Percentiles rank a stretch among this genome's conserved stretches.
Evolutionary conservation across 306 rosid species (phyloP).

Genomic region (Vicia sativa): DNA sequence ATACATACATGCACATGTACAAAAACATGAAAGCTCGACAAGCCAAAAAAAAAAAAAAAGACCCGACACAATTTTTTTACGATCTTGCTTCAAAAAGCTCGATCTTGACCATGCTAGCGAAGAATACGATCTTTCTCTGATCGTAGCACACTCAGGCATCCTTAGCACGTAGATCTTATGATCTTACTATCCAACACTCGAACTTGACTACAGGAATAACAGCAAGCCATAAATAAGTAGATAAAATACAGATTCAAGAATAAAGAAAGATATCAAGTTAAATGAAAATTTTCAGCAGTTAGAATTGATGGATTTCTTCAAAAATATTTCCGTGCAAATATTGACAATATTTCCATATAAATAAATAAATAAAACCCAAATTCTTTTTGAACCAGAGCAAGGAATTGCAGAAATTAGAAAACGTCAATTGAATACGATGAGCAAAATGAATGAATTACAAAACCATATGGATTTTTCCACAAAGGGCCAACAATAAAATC

Average conservation of each 20-base stretch:
- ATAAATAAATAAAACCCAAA: neutral
- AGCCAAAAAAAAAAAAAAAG: too few species aligned
- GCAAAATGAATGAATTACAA: conserved; percentile 21
- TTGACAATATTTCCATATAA: too few species aligned
- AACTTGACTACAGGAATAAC: neutral
- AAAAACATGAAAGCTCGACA: too few species aligned
- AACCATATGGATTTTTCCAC: neutral
- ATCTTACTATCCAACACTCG: too few species aligned
- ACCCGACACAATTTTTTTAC: too few species aligned
- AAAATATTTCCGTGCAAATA: neutral
- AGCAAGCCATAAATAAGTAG: conserved; percentile 8
- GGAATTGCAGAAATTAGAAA: conserved; percentile 30
- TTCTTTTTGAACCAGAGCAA: conserved; percentile 17
- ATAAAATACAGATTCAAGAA: conserved; percentile 25
- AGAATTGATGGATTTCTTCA: conserved; percentile 9
- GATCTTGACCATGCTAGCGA: too few species aligned
- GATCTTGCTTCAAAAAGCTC: too few species aligned
- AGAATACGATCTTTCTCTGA: too few species aligned
- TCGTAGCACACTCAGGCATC: too few species aligned
- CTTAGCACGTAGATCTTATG: too few species aligned
- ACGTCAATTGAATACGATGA: neutral
- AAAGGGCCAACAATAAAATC: conserved; percentile 24
- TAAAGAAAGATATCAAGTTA: neutral
- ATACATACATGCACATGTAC: too few species aligned
- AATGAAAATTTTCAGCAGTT: conserved; percentile 2